Conservation (phyloP, 768 basidiomycete species). For the Boletus insuetus region DNA sequence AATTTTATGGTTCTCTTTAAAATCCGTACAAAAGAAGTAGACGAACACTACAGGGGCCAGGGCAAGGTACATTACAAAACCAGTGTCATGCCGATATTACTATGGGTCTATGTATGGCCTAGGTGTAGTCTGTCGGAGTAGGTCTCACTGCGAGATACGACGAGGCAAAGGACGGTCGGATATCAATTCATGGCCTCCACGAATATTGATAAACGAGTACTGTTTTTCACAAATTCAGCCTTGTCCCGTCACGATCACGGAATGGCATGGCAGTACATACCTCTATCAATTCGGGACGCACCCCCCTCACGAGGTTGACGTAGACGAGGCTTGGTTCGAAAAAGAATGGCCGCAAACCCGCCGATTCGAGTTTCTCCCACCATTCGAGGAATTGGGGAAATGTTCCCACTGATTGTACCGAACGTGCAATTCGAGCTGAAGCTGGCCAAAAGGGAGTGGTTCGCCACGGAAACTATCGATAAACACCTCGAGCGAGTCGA, state of each 20-base stretch:
- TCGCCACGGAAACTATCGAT: too few relatives aligned
- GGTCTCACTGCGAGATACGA: conserved; percentile 11
- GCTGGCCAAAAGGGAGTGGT: too few relatives aligned
- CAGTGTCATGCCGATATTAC: too few relatives aligned
- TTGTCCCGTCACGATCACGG: not conserved
- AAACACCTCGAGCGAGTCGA: too few relatives aligned
- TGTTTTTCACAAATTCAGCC: conserved; percentile 15
- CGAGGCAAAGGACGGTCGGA: conserved; percentile 16
- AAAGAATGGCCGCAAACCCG: too few relatives aligned
- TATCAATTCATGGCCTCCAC: conserved; percentile 42
- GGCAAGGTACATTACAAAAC: conserved; percentile 6
- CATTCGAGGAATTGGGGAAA: too few relatives aligned
- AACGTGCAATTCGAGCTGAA: too few relatives aligned
- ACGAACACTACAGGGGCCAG: not conserved
- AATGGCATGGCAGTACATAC: conserved; percentile 22
- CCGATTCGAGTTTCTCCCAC: too few relatives aligned
- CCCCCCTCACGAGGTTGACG: too few relatives aligned
- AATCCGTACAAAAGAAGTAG: not conserved
- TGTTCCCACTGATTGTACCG: too few relatives aligned
- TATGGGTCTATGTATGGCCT: too few relatives aligned
- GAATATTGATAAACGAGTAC: conserved; percentile 54
- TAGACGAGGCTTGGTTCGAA: too few relatives aligned
- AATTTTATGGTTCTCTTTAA: not conserved
- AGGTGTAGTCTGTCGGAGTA: not conserved
- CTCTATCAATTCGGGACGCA: conserved; percentile 42